A percentile compares a stretch with the other conserved stretches of the same genome.
Evolutionary conservation across 2,329 filamentous ascomycete genomes (phyloP).

Genomic region (Pseudogymnoascus sp.): DNA sequence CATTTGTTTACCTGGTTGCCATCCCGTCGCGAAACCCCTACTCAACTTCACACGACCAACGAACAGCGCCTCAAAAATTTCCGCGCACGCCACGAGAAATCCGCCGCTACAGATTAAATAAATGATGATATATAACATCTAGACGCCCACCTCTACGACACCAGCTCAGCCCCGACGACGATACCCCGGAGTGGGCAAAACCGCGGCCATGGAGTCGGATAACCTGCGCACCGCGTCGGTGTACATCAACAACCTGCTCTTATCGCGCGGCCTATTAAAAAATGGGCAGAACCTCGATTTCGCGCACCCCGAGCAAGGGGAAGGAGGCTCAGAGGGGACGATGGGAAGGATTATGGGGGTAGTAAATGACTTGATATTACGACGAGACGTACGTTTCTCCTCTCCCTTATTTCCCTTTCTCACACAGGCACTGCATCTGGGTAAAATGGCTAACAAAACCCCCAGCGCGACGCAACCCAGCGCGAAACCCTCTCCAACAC

Average conservation of each 20-base stretch:
- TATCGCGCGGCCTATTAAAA: slow-evolving; percentile 57
- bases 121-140: background rate
- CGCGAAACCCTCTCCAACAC: slow-evolving; percentile 75
- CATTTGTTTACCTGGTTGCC: background rate
- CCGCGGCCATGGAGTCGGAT: slow-evolving; percentile 33
- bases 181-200: background rate
- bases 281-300: slow-evolving; percentile 78
- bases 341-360: slow-evolving; percentile 87
- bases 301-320: slow-evolving; percentile 58
- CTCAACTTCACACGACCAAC: background rate
- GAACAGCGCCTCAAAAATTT: background rate
- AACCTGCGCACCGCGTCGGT: slow-evolving; percentile 60
- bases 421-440: background rate
- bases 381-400: slow-evolving; percentile 65
- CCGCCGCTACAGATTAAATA: background rate
- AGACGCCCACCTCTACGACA: background rate
- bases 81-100: background rate
- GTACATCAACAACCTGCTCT: slow-evolving; percentile 66
- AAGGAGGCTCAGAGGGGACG: slow-evolving; percentile 56
- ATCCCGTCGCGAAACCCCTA: background rate
- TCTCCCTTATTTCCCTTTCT: background rate
- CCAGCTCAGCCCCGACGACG: background rate
- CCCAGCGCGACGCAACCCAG: slow-evolving; percentile 78
- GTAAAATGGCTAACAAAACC: slow-evolving; percentile 9
- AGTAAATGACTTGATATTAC: slow-evolving; percentile 84